A percentile compares a stretch with the other conserved stretches of the same genome.
These are phyloP conservation scores for Paramyrothecium roridum DNA, from an alignment of 2,329 filamentous ascomycete genomes.

Conservation along the genomic window DNA sequence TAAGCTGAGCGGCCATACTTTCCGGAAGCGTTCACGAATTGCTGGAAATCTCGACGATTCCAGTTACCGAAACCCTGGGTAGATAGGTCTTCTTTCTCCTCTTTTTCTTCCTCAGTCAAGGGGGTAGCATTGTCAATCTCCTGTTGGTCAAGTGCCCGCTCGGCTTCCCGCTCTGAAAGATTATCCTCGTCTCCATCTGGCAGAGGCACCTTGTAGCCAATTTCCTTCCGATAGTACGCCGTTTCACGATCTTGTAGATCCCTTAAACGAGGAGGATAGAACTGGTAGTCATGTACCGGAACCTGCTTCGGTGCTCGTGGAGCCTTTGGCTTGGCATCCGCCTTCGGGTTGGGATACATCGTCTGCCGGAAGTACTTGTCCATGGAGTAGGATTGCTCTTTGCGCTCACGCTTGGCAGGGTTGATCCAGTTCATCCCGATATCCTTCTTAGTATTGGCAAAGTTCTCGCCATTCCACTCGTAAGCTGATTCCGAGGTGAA, in stretches of 20 bases:
- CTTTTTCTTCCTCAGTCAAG: constrained; percentile 83
- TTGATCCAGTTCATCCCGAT: constrained; percentile 97
- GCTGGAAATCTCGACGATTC: constrained; percentile 97
- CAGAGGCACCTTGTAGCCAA: constrained; percentile 91
- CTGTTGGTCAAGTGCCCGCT: constrained; percentile 81
- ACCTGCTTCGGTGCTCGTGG: constrained; percentile 95
- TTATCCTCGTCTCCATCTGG: constrained; percentile 85
- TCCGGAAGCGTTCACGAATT: constrained; percentile 93
- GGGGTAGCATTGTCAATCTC: constrained; percentile 91
- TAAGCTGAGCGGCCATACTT: constrained; percentile 88
- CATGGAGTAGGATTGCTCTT: constrained; percentile 97
- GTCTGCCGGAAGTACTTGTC: constrained; percentile 97
- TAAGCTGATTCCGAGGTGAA: constrained; percentile 97
- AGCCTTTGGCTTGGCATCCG: constrained; percentile 88
- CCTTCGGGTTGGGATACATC: constrained; percentile 74
- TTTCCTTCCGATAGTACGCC: constrained; percentile 92
- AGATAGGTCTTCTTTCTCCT: constrained; percentile 79
- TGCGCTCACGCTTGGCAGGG: constrained; percentile 94
- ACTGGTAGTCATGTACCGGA: constrained; percentile 92
- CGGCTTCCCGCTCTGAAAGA: constrained; percentile 79
- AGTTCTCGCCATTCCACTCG: constrained; percentile 98
- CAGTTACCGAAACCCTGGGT: constrained; percentile 87
- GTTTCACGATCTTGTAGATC: constrained; percentile 97
- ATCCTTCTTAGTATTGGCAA: constrained; percentile 87
- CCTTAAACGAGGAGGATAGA: constrained; percentile 80